A percentile compares a stretch with the other conserved stretches of the same genome.
Evolutionary conservation across 2,329 filamentous ascomycete genomes (phyloP).

Genomic region (Diaporthe citri): DNA sequence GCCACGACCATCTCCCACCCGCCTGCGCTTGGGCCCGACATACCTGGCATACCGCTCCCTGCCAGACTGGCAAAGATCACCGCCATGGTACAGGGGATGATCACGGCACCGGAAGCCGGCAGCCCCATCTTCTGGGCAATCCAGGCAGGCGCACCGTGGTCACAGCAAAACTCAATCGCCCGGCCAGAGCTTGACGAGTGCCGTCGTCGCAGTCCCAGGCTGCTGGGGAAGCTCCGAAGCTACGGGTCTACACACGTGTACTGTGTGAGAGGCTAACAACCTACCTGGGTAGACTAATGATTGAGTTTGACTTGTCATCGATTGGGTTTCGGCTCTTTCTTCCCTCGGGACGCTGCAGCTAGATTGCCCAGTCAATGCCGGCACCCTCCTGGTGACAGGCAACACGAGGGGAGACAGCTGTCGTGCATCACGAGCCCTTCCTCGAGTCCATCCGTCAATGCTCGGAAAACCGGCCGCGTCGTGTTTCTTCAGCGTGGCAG

Average conservation of each 20-base stretch:
- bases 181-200: background rate
- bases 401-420: slow-evolving; percentile 15
- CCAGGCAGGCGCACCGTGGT: slow-evolving; percentile 9
- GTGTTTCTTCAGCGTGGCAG: background rate
- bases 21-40: background rate
- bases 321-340: slow-evolving; percentile 8
- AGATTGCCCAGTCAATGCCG: background rate
- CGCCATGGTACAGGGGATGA: slow-evolving; percentile 13
- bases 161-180: slow-evolving; percentile 11
- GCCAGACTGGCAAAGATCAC: slow-evolving; percentile 1
- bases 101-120: background rate
- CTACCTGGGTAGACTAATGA: background rate
- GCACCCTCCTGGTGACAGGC: background rate
- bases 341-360: background rate
- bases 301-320: background rate
- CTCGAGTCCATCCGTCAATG: slow-evolving; percentile 4
- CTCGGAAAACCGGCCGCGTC: background rate
- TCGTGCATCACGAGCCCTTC: background rate
- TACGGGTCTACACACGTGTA: background rate
- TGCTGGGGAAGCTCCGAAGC: slow-evolving; percentile 10
- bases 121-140: background rate
- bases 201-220: background rate
- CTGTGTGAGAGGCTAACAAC: background rate
- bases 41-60: slow-evolving; percentile 13
- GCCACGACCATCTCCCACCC: slow-evolving; percentile 1